A percentile compares a stretch with the other conserved stretches of the same genome.
These are phyloP conservation scores for Papiliotrema nemorosa DNA, from an alignment of 1,284 basidiomycete species.

Conservation along the genomic window DNA sequence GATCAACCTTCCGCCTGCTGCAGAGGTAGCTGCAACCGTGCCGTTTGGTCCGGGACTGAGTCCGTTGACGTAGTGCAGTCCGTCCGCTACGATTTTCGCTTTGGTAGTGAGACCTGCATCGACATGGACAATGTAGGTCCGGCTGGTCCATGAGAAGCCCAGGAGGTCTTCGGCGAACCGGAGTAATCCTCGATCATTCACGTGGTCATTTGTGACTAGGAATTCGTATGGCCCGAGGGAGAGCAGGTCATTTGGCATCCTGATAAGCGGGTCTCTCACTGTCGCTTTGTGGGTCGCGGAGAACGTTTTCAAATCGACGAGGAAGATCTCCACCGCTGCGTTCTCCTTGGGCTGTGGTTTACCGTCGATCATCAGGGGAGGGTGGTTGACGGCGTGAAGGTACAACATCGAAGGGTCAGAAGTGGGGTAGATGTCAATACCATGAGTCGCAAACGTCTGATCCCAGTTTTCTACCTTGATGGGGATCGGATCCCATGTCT, in stretches of 20 bases:
- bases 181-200: conserved; percentile 18
- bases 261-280: conserved; percentile 21
- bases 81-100: conserved; percentile 12
- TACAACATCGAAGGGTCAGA: conserved; percentile 14
- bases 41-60: conserved; percentile 23
- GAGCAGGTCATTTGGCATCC: conserved; percentile 33
- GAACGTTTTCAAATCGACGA: conserved; percentile 14
- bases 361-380: not conserved
- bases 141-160: conserved; percentile 8
- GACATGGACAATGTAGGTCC: conserved; percentile 19
- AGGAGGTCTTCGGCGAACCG: conserved; percentile 27
- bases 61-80: conserved; percentile 37
- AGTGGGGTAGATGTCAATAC: conserved; percentile 34
- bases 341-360: conserved; percentile 7
- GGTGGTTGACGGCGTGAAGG: conserved; percentile 38
- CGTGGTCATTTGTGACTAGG: conserved; percentile 38
- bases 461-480: conserved; percentile 18
- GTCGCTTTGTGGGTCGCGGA: conserved; percentile 20
- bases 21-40: conserved; percentile 21
- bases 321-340: conserved; percentile 35
- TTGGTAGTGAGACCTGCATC: not conserved
- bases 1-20: conserved; percentile 19
- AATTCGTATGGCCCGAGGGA: conserved; percentile 19
- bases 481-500: conserved; percentile 20
- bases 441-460: conserved; percentile 30